phyloP scores from a whole-genome alignment of 176 grass and related monocot genomes.

The Sorghum bicolor region DNA sequence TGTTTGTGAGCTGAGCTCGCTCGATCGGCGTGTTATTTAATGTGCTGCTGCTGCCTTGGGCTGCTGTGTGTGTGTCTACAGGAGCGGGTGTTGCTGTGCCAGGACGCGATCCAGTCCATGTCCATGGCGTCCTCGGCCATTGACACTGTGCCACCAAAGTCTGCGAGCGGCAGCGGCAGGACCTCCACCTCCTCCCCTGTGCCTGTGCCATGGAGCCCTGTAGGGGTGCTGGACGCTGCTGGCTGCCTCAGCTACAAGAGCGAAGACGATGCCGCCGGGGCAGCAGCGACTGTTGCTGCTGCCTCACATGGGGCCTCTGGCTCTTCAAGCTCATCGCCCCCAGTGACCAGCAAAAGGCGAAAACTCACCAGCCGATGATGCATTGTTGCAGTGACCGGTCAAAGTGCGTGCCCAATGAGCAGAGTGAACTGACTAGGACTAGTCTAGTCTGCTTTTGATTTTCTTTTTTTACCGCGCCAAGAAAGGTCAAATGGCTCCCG shows the following conservation, averaged over 20 bases:
- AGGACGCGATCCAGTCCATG: slow-evolving; percentile 52
- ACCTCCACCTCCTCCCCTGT: slow-evolving; percentile 21
- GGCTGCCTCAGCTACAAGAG: slow-evolving; percentile 82
- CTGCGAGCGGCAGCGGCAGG: slow-evolving; percentile 11
- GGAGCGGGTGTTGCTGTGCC: slow-evolving; percentile 60
- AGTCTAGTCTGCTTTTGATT: neutral
- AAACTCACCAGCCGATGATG: slow-evolving; percentile 50
- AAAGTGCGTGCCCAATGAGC: slow-evolving; percentile 28
- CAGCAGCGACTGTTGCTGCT: slow-evolving; percentile 12
- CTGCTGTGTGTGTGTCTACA: slow-evolving; percentile 34
- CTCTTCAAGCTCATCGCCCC: neutral
- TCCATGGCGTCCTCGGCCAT: slow-evolving; percentile 34
- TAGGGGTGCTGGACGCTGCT: slow-evolving; percentile 69
- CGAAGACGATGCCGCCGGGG: neutral
- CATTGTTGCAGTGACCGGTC: neutral
- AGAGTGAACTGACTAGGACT: neutral
- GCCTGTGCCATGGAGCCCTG: slow-evolving; percentile 56
- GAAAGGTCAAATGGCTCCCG: slow-evolving; percentile 13
- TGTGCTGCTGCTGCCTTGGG: slow-evolving; percentile 9
- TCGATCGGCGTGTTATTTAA: neutral
- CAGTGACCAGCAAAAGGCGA: slow-evolving; percentile 68
- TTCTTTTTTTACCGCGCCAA: neutral
- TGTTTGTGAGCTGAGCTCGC: neutral
- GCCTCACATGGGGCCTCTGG: slow-evolving; percentile 45
- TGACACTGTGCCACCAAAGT: slow-evolving; percentile 41